Evolutionary conservation across 2,329 filamentous ascomycete species (phyloP), one percentile per base, ranked within the genome.

Genomic region (Davidsoniella neocaledoniae): DNA sequence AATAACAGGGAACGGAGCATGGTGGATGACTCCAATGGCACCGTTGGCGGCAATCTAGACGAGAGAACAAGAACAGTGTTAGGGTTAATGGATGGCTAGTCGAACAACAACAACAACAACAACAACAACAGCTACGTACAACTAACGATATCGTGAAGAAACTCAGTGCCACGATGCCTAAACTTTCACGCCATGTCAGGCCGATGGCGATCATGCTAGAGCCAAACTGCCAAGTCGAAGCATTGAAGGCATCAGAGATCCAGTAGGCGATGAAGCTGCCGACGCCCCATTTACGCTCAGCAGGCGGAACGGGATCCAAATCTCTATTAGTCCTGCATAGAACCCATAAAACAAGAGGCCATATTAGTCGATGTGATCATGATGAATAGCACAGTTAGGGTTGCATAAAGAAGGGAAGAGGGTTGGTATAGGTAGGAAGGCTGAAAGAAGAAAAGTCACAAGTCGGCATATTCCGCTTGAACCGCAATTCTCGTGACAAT

Each of bases 61-160:
- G 7, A 16, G 5, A 23, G 21, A 23, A 5, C 5, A 5, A 23
- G 1, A 23, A 2, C 4, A 23, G 21, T 1, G 21, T 23, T 23
- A 23, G 21, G 21, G 21, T 23, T 5, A 23, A 19, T 19, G 2
- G 2, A 19, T 19, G 19, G 19, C 19, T 19, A 3, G 19, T 19
- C 2, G 19, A 23, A 2, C 4, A 23, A 23, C 4, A 23, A 5
- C 21, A 23, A 23, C 4, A 23, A 23, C 5, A 5, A 23, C 5
- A 23, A 23, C 5, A 4, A 23, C 5, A 23, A 23, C 21, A 33
- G 39, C 16, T 21, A 19, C 63, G 60, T 48, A 70, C 69, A 29
- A 69, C 67, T 50, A 70, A 63, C 8, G 69, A 66, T 46, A 72
- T 69, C 10, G 70, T 64, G 14, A 72, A 63, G 4, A 68, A 69